Evolutionary conservation across 2,329 filamentous ascomycete species (phyloP), one percentile per base, ranked within the genome.

Genomic region (Ceratocystis huliohia): DNA sequence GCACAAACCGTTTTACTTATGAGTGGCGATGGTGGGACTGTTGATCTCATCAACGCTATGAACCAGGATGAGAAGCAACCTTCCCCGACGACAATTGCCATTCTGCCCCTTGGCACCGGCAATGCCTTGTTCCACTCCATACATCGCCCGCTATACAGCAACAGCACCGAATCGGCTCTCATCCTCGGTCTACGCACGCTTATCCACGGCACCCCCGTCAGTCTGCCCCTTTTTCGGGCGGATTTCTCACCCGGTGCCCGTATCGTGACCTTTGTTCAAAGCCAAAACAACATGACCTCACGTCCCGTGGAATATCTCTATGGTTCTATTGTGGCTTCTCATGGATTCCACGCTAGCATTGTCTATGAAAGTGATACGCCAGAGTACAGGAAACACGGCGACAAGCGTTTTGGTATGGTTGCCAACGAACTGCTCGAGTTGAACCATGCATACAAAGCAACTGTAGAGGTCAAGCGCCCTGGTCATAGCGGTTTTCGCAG

Each of bases 291-390:
- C 65, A 30, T 65, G 59, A 10, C 28, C 30, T 7, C 61, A 63
- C 28, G 41, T 63, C 33, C 70, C 1, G 74, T 79, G 3, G 72
- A 73, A 0, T 73, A 75, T 59, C 77, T 88, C 28, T 82, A 88
- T 71, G 92, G 91, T 30, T 88, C 88, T 28, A 90, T 96, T 25
- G 92, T 97, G 1, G 87, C 87, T 57, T 94, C 88, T 74, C 96
- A 95, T 82, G 93, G 89, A 22, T 85, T 97, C 72, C 93, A 97
- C 73, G 89, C 92, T 37, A 86, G 87, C 53, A 81, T 97, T 2
- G 91, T 97, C 25, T 91, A 89, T 71, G 91, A 96, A 77, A 94
- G 89, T 74, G 93, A 97, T 74, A 95, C 92, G 0, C 79, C 83
- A 0, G 87, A 85, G 70, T 93, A 93, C 75, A 87, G 93, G 69